These are phyloP conservation scores for Leishmania aethiopica DNA, from an alignment of 208 protist species.

Conservation along the genomic window DNA sequence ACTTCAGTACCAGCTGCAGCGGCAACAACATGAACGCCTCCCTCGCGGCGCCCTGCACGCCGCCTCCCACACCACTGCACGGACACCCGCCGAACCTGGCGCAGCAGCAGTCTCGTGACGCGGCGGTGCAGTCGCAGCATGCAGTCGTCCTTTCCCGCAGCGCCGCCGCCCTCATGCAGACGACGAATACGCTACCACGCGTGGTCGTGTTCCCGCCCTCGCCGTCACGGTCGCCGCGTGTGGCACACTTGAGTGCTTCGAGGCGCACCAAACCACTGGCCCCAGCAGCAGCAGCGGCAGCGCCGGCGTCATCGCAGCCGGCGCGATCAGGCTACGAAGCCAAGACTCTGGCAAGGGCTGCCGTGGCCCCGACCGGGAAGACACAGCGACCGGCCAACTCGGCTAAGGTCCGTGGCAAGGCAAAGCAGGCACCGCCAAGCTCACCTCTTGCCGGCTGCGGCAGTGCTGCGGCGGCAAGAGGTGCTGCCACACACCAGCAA, in stretches of 20 bases:
- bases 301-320: not conserved
- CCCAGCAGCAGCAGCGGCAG: conserved; percentile 2
- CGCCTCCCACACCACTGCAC: not conserved
- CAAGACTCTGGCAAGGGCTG: not conserved
- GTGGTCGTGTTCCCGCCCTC: not conserved
- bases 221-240: not conserved
- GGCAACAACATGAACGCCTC: conserved; percentile 4
- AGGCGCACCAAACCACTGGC: not conserved
- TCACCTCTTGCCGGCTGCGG: not conserved
- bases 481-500: not conserved
- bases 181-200: not conserved
- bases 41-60: not conserved
- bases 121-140: not conserved
- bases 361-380: not conserved
- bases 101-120: not conserved
- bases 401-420: not conserved
- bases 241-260: not conserved
- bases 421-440: not conserved
- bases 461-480: not conserved
- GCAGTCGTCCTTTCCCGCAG: not conserved
- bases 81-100: not conserved
- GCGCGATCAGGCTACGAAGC: not conserved
- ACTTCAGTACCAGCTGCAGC: not conserved
- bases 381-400: not conserved
- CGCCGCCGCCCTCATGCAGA: not conserved